A percentile compares a stretch with the other conserved stretches of the same genome.
phyloP scores from a whole-genome alignment of 441 rosid species.

The Raphanus hybrid region DNA sequence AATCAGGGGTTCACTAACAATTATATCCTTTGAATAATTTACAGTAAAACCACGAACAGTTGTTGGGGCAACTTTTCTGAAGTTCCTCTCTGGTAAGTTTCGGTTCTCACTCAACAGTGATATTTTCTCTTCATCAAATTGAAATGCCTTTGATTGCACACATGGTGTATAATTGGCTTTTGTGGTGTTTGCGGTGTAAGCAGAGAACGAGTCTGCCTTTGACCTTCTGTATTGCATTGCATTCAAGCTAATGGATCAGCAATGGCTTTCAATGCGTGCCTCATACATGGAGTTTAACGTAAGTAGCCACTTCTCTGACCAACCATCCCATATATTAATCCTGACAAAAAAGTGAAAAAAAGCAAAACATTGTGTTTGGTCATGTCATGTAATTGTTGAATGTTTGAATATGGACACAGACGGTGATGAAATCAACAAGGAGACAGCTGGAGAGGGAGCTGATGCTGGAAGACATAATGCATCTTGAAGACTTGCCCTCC shows the following conservation, averaged over 20 bases:
- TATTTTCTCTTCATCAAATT: neutral
- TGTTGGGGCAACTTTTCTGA: constrained; percentile 82
- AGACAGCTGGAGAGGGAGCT: constrained; percentile 93
- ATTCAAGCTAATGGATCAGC: constrained; percentile 95
- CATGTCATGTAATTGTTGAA: neutral
- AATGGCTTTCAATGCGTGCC: constrained; percentile 93
- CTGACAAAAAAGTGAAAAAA: neutral
- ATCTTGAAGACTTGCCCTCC: constrained; percentile 84
- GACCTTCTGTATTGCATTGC: constrained; percentile 96
- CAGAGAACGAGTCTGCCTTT: constrained; percentile 90
- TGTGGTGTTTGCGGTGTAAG: constrained; percentile 15
- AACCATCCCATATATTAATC: too few species aligned
- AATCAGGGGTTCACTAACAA: neutral
- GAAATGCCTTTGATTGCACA: neutral
- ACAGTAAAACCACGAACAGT: constrained; percentile 85
- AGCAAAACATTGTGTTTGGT: constrained; percentile 21
- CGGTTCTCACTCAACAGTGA: neutral
- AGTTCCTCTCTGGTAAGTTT: constrained; percentile 77
- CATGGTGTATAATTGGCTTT: neutral
- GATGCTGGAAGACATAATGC: constrained; percentile 69
- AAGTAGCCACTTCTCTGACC: constrained; percentile 33
- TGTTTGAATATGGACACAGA: constrained; percentile 45
- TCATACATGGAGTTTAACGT: constrained; percentile 99
- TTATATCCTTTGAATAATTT: constrained; percentile 1
- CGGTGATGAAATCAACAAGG: constrained; percentile 94